Evolutionary conservation across 371 early-diverging fungal species (phyloP), one percentile per base, ranked within the genome.

Genomic region (Apophysomyces trapeziformis): DNA sequence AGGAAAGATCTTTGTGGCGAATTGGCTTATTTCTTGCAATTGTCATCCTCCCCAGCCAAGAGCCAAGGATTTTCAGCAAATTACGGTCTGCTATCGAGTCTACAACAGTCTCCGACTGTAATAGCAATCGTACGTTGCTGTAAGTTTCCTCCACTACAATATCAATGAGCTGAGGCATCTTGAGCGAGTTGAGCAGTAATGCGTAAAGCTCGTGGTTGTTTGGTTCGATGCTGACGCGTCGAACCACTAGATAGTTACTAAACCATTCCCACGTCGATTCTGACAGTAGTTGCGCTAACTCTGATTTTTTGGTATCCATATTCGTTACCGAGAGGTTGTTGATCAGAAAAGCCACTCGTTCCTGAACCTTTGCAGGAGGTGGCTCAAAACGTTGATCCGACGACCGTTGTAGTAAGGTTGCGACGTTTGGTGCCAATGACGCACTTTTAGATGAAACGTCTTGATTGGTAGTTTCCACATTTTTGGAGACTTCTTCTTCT

Each of bases 21-120:
- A 99, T 95, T 21, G 99, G 98, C 59, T 87, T 88, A 73, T 98
- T 91, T 43, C 91, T 89, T 9, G 92, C 96, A 21, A 99, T 77
- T 0, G 99, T 96, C 65, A 98, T 83, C 32, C 88, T 85, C 45
- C 99, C 99, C 6, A 99, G 87, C 99, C 99, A 99, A 8, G 91
- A 88, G n/a, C 98, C 99, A 58, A 98, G 78, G 69, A 94, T 95
- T 76, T 96, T 97, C 47, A 99, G 78, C 16, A 93, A 80, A 5
- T 90, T 85, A n/a, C 96, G 85, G 67, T 98, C 97, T 13, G 89
- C 80, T 0, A 95, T 88, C 26, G 95, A 94, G 50, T 86, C 87
- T 9, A 89, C 85, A 14, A 95, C 96, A 50, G 90, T 91, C 57
- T 96, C 94, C 1, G 97, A 92, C 60, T 95, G 92, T 38, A 99